phyloP scores from a whole-genome alignment of 192 early-diverging fungal species.

The Paraglomus brasilianum region DNA sequence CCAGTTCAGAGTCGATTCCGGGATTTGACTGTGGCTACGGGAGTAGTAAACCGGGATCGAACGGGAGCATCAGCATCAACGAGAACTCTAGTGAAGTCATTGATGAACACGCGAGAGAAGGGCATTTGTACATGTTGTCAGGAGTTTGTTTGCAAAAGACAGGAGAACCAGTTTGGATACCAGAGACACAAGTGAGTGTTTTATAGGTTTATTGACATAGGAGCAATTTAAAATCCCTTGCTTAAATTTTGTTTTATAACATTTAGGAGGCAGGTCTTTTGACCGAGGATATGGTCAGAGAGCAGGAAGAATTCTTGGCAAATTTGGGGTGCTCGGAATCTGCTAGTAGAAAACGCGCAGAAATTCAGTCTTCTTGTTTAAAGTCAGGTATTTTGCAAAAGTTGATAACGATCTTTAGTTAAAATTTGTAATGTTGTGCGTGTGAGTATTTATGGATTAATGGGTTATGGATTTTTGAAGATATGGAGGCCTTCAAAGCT shows the following conservation, averaged over 20 bases:
- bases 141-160: slow-evolving; percentile 55
- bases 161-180: slow-evolving; percentile 65
- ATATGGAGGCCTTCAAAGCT: slow-evolving; percentile 94
- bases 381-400: slow-evolving; percentile 50
- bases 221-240: neutral
- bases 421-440: no score
- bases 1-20: slow-evolving; percentile 44
- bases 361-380: slow-evolving; percentile 75
- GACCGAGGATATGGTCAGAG: slow-evolving; percentile 87
- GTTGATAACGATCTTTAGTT: neutral
- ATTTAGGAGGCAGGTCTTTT: slow-evolving; percentile 68
- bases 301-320: slow-evolving; percentile 77
- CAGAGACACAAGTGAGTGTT: slow-evolving; percentile 56
- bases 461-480: slow-evolving; percentile 29
- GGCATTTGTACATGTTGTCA: slow-evolving; percentile 46
- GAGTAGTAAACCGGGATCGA: slow-evolving; percentile 28
- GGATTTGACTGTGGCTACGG: slow-evolving; percentile 30
- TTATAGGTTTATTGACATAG: neutral
- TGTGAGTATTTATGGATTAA: neutral
- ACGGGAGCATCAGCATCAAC: slow-evolving; percentile 9
- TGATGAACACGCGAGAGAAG: slow-evolving; percentile 48
- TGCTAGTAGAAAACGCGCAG: slow-evolving; percentile 69
- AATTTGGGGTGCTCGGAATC: slow-evolving; percentile 70
- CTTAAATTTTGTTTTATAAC: slow-evolving; percentile 8
- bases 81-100: slow-evolving; percentile 36